Conservation (phyloP, 2,329 filamentous ascomycete species). For the Trichoderma hamatum region DNA sequence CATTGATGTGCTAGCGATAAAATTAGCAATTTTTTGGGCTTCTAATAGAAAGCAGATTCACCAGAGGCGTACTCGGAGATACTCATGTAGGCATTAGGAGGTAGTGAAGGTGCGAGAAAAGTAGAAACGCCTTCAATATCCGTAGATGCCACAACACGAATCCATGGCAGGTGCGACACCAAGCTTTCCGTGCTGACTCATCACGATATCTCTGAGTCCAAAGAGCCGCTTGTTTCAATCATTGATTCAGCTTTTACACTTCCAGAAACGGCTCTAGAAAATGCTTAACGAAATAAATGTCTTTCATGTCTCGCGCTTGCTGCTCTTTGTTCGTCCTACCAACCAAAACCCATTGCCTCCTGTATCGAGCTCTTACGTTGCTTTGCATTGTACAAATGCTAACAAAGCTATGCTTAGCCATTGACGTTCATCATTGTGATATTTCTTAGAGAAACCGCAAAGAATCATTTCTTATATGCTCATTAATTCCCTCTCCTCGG, state of each 20-base stretch:
- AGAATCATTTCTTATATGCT: no score
- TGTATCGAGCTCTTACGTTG: background rate
- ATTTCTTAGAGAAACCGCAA: no score
- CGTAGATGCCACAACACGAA: background rate
- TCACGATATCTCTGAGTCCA: background rate
- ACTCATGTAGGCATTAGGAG: background rate
- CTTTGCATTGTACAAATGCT: background rate
- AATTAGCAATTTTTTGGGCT: background rate
- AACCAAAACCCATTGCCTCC: background rate
- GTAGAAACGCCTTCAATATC: background rate
- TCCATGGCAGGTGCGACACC: background rate
- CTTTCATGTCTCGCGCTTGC: background rate
- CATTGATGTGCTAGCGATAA: no score
- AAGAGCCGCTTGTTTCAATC: background rate
- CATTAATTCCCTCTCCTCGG: background rate
- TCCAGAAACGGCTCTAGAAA: background rate
- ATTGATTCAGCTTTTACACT: background rate
- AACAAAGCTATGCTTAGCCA: background rate
- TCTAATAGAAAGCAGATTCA: background rate
- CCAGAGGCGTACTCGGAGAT: no score
- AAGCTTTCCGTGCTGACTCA: slow-evolving; percentile 9
- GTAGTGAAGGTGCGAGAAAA: background rate
- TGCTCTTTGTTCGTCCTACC: background rate
- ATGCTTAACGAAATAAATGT: background rate
- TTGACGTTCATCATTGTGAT: background rate